A percentile compares a stretch with the other conserved stretches of the same genome.
phyloP scores from a whole-genome alignment of 768 basidiomycete genomes.

The Astraeus odoratus region DNA sequence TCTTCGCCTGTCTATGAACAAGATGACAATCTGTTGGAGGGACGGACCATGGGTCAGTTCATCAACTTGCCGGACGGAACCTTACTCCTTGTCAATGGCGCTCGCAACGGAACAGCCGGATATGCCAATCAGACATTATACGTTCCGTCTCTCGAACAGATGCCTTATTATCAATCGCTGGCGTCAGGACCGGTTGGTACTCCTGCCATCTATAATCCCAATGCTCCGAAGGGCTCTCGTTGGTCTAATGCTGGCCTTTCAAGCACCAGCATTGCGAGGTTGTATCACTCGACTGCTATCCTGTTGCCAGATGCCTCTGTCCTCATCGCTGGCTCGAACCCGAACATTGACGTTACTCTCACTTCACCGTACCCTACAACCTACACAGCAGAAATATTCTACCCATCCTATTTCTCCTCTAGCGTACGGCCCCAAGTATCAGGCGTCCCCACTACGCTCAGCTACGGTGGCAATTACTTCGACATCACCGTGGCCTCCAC shows the following conservation, averaged over 20 bases:
- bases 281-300: constrained; percentile 92
- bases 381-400: constrained; percentile 83
- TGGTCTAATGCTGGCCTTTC: constrained; percentile 66
- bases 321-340: constrained; percentile 88
- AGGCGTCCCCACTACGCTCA: constrained; percentile 65
- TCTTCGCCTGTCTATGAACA: constrained; percentile 52
- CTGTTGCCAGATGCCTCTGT: constrained; percentile 84
- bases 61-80: constrained; percentile 75
- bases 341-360: constrained; percentile 75
- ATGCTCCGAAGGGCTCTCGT: constrained; percentile 58
- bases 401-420: constrained; percentile 81
- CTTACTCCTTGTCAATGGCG: constrained; percentile 80
- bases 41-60: constrained; percentile 89
- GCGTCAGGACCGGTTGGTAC: constrained; percentile 73
- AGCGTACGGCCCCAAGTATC: constrained; percentile 58
- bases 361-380: constrained; percentile 64
- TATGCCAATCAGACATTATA: constrained; percentile 55
- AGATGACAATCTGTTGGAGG: constrained; percentile 70
- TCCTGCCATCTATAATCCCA: constrained; percentile 83
- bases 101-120: constrained; percentile 80
- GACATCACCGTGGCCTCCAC: constrained; percentile 62
- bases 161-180: constrained; percentile 69
- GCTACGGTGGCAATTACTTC: constrained; percentile 80
- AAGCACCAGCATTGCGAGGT: constrained; percentile 59
- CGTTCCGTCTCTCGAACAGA: constrained; percentile 35